Percentiles rank a stretch among this genome's conserved stretches.
These are phyloP conservation scores for Picochlorum sp. DNA, from an alignment of 139 green algal genomes.

Conservation along the genomic window DNA sequence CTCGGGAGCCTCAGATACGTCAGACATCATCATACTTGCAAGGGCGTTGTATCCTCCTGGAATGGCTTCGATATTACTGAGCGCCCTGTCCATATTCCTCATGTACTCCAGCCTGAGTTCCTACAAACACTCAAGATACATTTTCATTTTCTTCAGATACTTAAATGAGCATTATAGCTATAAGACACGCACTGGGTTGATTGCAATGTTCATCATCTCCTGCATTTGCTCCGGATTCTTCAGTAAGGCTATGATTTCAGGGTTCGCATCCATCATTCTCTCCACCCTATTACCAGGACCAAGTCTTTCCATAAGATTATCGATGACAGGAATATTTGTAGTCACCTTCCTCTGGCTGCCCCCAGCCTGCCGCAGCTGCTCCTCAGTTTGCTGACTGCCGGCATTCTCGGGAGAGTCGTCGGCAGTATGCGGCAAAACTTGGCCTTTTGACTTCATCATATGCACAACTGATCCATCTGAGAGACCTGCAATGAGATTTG, in stretches of 20 bases:
- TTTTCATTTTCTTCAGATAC: background rate
- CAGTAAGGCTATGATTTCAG: constrained; percentile 79
- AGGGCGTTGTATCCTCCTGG: constrained; percentile 95
- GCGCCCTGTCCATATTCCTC: constrained; percentile 71
- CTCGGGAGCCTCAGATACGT: constrained; percentile 22
- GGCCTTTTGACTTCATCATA: too few relatives aligned
- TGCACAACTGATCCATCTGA: too few relatives aligned
- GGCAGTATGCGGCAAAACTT: too few relatives aligned
- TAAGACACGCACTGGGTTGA: constrained; percentile 54
- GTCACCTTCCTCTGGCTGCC: constrained; percentile 24
- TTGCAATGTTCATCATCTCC: constrained; percentile 63
- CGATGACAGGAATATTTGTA: constrained; percentile 41
- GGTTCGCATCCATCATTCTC: constrained; percentile 55
- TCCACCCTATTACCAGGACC: constrained; percentile 76
- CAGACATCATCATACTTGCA: background rate
- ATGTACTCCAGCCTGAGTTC: constrained; percentile 89
- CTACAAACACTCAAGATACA: constrained; percentile 23
- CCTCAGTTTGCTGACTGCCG: too few relatives aligned
- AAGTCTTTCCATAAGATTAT: constrained; percentile 38
- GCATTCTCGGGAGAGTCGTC: too few relatives aligned
- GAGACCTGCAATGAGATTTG: too few relatives aligned
- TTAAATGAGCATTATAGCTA: constrained; percentile 20
- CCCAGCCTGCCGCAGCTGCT: background rate
- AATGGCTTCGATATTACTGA: constrained; percentile 90
- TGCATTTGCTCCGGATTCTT: constrained; percentile 81